Conservation (phyloP, 257 asterid species). For the Leptodermis oblonga region DNA sequence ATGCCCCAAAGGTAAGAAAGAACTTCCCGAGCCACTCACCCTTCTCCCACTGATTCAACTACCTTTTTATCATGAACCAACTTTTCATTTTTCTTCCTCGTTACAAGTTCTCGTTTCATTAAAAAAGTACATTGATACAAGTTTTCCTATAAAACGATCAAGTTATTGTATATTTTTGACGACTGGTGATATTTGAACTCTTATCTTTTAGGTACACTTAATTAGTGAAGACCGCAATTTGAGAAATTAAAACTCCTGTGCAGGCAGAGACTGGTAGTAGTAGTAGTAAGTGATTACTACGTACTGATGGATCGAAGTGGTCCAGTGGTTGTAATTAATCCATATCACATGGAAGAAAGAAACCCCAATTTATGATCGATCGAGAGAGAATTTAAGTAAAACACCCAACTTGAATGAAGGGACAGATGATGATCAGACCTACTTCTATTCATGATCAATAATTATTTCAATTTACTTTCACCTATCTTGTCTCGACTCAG, state of each 20-base stretch:
- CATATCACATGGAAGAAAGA: constrained; percentile 23
- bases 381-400: constrained; percentile 19
- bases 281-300: no score
- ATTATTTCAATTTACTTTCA: no score
- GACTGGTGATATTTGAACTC: no score
- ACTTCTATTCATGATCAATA: no score
- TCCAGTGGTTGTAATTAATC: constrained; percentile 15
- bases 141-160: no score
- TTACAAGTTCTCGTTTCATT: no score
- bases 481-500: no score
- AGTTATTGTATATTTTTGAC: no score
- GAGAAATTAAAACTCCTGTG: background rate
- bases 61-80: constrained; percentile 10
- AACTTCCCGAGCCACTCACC: constrained; percentile 7
- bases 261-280: no score
- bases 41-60: constrained; percentile 12
- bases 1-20: constrained; percentile 1
- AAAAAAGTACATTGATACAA: no score
- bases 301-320: constrained; percentile 18
- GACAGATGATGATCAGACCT: no score
- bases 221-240: background rate
- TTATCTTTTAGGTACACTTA: no score
- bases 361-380: background rate
- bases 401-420: constrained; percentile 17
- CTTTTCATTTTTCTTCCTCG: background rate